Percentiles rank a stretch among this genome's conserved stretches.
Evolutionary conservation across 768 basidiomycete genomes (phyloP).

Genomic region (Cantharellus anzutake): DNA sequence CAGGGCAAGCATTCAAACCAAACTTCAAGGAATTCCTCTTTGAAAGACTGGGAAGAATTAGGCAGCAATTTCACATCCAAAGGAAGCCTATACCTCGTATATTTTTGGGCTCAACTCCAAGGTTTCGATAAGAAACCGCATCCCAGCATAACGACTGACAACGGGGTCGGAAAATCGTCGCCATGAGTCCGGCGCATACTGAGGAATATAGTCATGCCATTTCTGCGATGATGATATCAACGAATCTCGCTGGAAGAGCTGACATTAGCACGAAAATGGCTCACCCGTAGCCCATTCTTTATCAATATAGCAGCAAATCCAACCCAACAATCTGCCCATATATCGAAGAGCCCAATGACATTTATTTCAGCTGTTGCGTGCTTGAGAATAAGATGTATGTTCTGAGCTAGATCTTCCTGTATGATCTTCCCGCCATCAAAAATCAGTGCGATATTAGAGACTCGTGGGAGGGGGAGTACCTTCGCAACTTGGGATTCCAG

Average conservation of each 20-base stretch:
- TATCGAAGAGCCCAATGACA: constrained; percentile 17
- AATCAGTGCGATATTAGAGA: background rate
- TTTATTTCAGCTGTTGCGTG: background rate
- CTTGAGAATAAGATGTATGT: constrained; percentile 21
- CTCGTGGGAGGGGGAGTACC: constrained; percentile 18
- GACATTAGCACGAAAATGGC: constrained; percentile 3
- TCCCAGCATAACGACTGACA: constrained; percentile 36
- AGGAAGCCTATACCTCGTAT: constrained; percentile 30
- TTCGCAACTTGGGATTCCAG: constrained; percentile 32
- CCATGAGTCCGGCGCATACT: constrained; percentile 31
- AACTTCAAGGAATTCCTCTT: constrained; percentile 33
- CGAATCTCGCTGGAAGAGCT: background rate
- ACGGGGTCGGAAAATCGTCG: constrained; percentile 31
- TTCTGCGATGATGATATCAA: constrained; percentile 21
- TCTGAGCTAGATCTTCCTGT: constrained; percentile 29
- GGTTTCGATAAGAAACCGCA: constrained; percentile 39
- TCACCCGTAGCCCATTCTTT: constrained; percentile 28
- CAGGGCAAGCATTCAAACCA: constrained; percentile 35
- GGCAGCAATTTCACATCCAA: background rate
- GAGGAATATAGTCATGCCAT: constrained; percentile 40
- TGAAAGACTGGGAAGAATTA: constrained; percentile 20
- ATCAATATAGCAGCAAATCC: constrained; percentile 46
- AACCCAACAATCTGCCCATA: constrained; percentile 56
- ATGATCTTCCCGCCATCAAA: constrained; percentile 24
- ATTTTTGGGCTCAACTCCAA: constrained; percentile 39